Conservation (phyloP, 2,329 filamentous ascomycete species). For the Coniella vitis region DNA sequence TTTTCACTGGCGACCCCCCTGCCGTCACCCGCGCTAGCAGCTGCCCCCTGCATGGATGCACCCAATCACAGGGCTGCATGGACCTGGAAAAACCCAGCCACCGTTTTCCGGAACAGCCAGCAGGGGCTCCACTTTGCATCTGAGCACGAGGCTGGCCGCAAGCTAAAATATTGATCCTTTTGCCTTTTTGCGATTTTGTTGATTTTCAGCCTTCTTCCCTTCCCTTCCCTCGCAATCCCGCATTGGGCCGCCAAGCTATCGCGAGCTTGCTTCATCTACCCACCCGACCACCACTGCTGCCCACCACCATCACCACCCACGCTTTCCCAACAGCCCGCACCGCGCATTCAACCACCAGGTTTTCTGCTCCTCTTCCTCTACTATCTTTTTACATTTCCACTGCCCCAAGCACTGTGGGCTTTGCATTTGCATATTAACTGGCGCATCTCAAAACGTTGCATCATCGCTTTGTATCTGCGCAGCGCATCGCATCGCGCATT, state of each 20-base stretch:
- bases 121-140: slow-evolving; percentile 10
- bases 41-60: neutral
- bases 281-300: slow-evolving; percentile 11
- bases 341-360: neutral
- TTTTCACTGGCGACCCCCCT: slow-evolving; percentile 1
- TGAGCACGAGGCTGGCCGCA: slow-evolving; percentile 22
- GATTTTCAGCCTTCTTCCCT: slow-evolving; percentile 24
- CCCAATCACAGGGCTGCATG: slow-evolving; percentile 4
- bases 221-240: slow-evolving; percentile 12
- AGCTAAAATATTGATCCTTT: slow-evolving; percentile 17
- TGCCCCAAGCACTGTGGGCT: neutral
- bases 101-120: slow-evolving; percentile 13
- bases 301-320: slow-evolving; percentile 3
- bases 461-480: slow-evolving; percentile 18
- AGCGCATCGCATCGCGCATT: slow-evolving; percentile 19
- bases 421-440: neutral
- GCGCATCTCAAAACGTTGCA: neutral
- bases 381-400: slow-evolving; percentile 6
- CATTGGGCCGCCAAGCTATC: slow-evolving; percentile 19
- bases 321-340: slow-evolving; percentile 5
- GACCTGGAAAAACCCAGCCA: slow-evolving; percentile 15
- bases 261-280: slow-evolving; percentile 17
- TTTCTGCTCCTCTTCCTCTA: neutral
- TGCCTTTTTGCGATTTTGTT: slow-evolving; percentile 17
- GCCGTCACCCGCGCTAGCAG: neutral